Conservation (phyloP, 495 filamentous ascomycete genomes). For the Podospora pseudocomata region DNA sequence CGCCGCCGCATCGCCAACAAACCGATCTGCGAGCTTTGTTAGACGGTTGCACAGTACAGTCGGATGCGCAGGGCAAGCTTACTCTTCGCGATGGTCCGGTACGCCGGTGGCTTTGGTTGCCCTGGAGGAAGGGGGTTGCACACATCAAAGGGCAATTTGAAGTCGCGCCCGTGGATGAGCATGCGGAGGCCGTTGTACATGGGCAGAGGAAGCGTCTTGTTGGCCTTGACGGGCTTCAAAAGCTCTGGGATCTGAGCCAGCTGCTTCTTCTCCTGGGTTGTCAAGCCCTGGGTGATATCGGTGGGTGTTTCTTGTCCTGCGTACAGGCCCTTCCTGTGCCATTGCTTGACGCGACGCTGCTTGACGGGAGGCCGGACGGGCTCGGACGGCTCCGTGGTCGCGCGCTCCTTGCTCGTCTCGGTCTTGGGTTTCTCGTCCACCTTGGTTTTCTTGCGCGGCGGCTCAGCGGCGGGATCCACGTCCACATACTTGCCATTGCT, state of each 20-base stretch:
- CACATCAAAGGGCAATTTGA: conserved; percentile 83
- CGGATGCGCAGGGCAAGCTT: conserved; percentile 5
- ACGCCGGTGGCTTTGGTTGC: conserved; percentile 86
- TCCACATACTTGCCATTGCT: conserved; percentile 53
- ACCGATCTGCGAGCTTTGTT: conserved; percentile 60
- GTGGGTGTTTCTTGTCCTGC: conserved; percentile 68
- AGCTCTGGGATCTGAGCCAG: conserved; percentile 53
- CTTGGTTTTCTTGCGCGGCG: conserved; percentile 44
- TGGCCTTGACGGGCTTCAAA: conserved; percentile 34
- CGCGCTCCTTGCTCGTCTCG: conserved; percentile 26
- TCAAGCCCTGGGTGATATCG: conserved; percentile 56
- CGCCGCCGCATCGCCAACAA: conserved; percentile 81
- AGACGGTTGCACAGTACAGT: conserved; percentile 8
- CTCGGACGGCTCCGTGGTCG: neutral
- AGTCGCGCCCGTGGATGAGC: conserved; percentile 68
- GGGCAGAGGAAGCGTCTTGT: conserved; percentile 43
- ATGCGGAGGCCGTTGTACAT: conserved; percentile 48
- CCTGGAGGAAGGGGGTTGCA: conserved; percentile 80
- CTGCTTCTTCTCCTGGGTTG: conserved; percentile 58
- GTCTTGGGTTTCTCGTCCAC: conserved; percentile 25
- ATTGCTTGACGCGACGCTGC: conserved; percentile 60
- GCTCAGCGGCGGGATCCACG: conserved; percentile 24
- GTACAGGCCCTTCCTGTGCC: conserved; percentile 81
- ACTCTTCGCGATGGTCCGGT: conserved; percentile 89
- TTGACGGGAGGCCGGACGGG: conserved; percentile 36